Base-by-base conservation (phyloP, 345 rosid genomes). In the Eucalyptus marginata region DNA sequence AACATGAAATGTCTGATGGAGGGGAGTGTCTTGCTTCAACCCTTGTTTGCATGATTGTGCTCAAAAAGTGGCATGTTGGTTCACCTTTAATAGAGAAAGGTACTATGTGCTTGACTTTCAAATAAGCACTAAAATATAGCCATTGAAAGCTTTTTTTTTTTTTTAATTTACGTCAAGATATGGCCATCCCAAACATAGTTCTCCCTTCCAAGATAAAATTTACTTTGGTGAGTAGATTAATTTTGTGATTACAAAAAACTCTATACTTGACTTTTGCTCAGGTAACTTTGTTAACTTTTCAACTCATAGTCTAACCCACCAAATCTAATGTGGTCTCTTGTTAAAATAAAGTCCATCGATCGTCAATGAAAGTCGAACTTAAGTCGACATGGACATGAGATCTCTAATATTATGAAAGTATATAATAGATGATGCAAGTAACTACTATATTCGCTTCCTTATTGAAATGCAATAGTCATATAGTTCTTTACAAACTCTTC, bases 41-140 rank as follows among this genome's bases (percentile, higher is more conserved):
- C 44, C 76, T 95, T 27, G 94, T 95, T 80, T 94, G 97, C 89
- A 86, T 94, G 85, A 40, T 92, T 66, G 95, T 93, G 46, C 96
- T 96, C 36, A 91, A 89, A 51, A 91, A 83, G 89, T 94, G 97
- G 96, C 89, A 93, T 52, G 79, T 43, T 15, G 94, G 93, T 36
- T 68, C 22, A 9, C 5, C 22, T 86, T 54, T 91, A 31, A 46
- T 90, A 22, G 51, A 89, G 4, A 92, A 86, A 94, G 97, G 98
- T 95, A 71, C 9, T 7, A 7, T 27, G 5, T 4, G 24, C 18
- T 16, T 24, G 17, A 44, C 18, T 4, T 52, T 18, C 2, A 10
- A 80, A 56, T 52, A 51, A 80, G 18, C 6, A 6, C 47, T 7
- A 7, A 87, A 14, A 64, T 71, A 36, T 71, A 22, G 13, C 46